Evolutionary conservation across 2,329 filamentous ascomycete genomes (phyloP), one percentile per base, ranked within the genome.

Genomic region (Pyrenochaeta sp.): DNA sequence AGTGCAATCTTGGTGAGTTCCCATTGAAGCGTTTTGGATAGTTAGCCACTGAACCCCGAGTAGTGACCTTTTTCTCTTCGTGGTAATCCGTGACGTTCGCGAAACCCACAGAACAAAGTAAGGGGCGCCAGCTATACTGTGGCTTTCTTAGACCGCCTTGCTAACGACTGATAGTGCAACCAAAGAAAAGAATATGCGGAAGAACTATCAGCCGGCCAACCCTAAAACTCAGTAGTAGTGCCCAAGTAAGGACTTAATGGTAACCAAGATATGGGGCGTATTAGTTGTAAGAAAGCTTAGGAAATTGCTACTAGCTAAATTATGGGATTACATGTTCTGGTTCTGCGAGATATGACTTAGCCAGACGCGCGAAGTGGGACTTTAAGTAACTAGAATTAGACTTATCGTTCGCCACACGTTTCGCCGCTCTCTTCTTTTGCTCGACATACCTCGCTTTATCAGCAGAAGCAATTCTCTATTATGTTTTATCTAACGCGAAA

Each of bases 1-100:
- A 54, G 51, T 29, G 46, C 46, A 21, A 45, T 54, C n/a, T 45
- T 54, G 27, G 51, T 54, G 31, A 54, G 51, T 54, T 27, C 23
- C 6, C 30, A 12, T 45, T 14, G 23, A 35, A 41, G 35, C 14
- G 2, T 41, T 1, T 20, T 14, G 27, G 14, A 36, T 12, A 18
- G 17, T 15, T 5, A 36, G 18, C 21, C 35, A 37, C 42, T 52
- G n/a, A 52, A 30, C 17, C 23, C 17, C 1, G 3, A 10, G 42
- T n/a, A 52, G 49, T 42, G 49, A 3, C 9, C 9, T 23, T 46
- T 46, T 52, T 33, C 45, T n/a, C 17, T 46, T 35, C 17, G 7
- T 41, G 45, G 49, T 46, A 52, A 23, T 52, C 33, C 42, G 49
- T 35, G 33, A 27, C 33, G 49, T 27, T 9, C 49, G 43, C 35